Conservation (phyloP, 2,329 filamentous ascomycete species). For the Fusarium xyrophilum region DNA sequence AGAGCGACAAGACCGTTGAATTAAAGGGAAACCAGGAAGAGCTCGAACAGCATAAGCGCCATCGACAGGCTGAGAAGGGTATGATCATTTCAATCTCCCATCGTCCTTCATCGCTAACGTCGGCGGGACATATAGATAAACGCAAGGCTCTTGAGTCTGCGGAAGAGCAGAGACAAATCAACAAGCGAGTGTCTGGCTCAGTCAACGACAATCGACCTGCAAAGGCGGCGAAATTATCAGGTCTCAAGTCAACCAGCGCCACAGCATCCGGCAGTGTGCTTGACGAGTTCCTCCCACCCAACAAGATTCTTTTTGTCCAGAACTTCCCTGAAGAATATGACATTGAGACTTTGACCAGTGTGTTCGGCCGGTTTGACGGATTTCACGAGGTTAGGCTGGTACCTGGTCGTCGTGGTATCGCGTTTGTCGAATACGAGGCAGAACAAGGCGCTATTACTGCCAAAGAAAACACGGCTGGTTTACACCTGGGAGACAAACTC, state of each 20-base stretch:
- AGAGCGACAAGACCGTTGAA: slow-evolving; percentile 87
- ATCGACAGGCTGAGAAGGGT: slow-evolving; percentile 91
- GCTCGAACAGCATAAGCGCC: slow-evolving; percentile 84
- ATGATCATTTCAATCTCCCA: slow-evolving; percentile 29
- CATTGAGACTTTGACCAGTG: slow-evolving; percentile 76
- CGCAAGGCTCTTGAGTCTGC: slow-evolving; percentile 84
- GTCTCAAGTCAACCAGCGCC: slow-evolving; percentile 77
- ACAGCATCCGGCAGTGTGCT: slow-evolving; percentile 77
- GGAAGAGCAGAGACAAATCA: slow-evolving; percentile 78
- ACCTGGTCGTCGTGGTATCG: slow-evolving; percentile 84
- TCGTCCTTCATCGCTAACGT: not conserved
- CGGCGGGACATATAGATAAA: slow-evolving; percentile 57
- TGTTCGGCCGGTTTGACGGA: slow-evolving; percentile 90
- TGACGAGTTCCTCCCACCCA: slow-evolving; percentile 97
- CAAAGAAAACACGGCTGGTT: slow-evolving; percentile 90
- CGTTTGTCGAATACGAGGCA: slow-evolving; percentile 94
- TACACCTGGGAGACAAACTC: slow-evolving; percentile 76
- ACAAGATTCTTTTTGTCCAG: slow-evolving; percentile 95
- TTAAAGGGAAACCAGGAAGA: slow-evolving; percentile 77
- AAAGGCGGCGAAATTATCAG: slow-evolving; percentile 67
- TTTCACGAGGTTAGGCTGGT: slow-evolving; percentile 93
- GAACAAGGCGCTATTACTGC: slow-evolving; percentile 89
- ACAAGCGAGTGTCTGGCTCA: slow-evolving; percentile 66
- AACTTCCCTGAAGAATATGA: slow-evolving; percentile 89
- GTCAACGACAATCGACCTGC: slow-evolving; percentile 62